Evolutionary conservation across 306 rosid genomes (phyloP), one percentile per base, ranked within the genome.

Genomic region (Citrullus mucosospermus): DNA sequence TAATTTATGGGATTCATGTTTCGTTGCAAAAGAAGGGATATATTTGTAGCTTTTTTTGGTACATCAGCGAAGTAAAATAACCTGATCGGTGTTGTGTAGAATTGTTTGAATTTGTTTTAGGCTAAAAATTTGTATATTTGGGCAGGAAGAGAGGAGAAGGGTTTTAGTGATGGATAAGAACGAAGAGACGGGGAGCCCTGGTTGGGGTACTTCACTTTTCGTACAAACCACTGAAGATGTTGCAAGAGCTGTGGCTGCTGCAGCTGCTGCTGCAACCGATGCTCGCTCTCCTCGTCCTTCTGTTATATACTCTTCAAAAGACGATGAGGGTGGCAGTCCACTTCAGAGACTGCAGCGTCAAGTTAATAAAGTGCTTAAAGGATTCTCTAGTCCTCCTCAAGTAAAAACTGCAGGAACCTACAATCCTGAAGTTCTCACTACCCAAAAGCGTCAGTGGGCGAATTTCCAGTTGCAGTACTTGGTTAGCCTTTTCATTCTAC

Each of bases 401-500:
- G 90, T 80, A 68, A 86, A 89, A 79, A 60, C 67, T 63, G 86
- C 62, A 34, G 78, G 84, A 67, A 85, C 80, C 44, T 93, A 93
- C 80, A 93, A 93, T 84, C 98, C 98, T 25, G 98, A 93, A 88
- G 81, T 91, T 81, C 81, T 93, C 78, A 93, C 97, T 67, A 91
- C 89, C 81, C 93, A 82, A 75, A 93, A 93, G 91, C 97, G 97
- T 54, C 97, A 90, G 85, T 93, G 98, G 98, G 96, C 96, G 75
- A 90, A 80, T 83, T 89, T 88, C 86, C 97, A 93, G 86, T 82
- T 91, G 84, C 93, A 91, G 75, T 81, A 87, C 84, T 81, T 89
- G 92, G 92, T 89, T 82, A 50, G 86, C 41, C 16, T 41, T 75
- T 78, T 76, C 20, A 62, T 76, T 59, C 28, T 78, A 4, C 75